Evolutionary conservation across 2,329 filamentous ascomycete genomes (phyloP).

Genomic region (Geoglossum cookeanum): DNA sequence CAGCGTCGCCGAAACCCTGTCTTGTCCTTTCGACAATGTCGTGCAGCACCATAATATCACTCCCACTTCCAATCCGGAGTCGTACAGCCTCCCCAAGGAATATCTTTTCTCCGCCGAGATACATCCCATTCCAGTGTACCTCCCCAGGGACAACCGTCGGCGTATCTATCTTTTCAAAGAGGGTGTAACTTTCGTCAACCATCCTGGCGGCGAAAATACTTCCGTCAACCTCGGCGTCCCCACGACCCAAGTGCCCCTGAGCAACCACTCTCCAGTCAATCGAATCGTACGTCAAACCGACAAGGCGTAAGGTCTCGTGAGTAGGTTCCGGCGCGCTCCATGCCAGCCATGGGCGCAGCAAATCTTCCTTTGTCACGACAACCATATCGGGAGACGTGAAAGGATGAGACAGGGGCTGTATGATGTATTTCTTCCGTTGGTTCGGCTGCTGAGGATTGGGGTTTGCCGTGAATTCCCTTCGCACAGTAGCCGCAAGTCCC

Average conservation of each 20-base stretch:
- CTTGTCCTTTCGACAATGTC: slow-evolving; percentile 12
- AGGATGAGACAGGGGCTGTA: slow-evolving; percentile 31
- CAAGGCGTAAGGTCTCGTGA: slow-evolving; percentile 22
- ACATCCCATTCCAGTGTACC: slow-evolving; percentile 33
- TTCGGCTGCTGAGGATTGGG: neutral
- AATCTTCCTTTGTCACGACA: slow-evolving; percentile 24
- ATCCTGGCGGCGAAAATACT: slow-evolving; percentile 37
- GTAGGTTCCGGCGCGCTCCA: slow-evolving; percentile 29
- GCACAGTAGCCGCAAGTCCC: slow-evolving; percentile 32
- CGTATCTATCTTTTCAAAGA: slow-evolving; percentile 28
- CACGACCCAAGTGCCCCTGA: slow-evolving; percentile 25
- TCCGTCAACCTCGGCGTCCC: slow-evolving; percentile 34
- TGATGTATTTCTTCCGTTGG: slow-evolving; percentile 20
- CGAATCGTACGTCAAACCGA: slow-evolving; percentile 25
- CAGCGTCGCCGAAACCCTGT: slow-evolving; percentile 3
- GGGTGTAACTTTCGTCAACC: slow-evolving; percentile 35
- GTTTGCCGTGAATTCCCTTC: slow-evolving; percentile 20
- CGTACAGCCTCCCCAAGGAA: slow-evolving; percentile 39
- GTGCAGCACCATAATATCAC: slow-evolving; percentile 27
- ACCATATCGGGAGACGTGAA: slow-evolving; percentile 19
- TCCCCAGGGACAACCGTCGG: slow-evolving; percentile 20
- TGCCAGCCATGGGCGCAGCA: slow-evolving; percentile 36
- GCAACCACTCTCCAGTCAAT: slow-evolving; percentile 31
- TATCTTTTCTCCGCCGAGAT: slow-evolving; percentile 38
- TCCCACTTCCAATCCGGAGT: slow-evolving; percentile 25